Base-by-base conservation (phyloP, 352 stramenopile species). In the Phytopythium boreale region DNA sequence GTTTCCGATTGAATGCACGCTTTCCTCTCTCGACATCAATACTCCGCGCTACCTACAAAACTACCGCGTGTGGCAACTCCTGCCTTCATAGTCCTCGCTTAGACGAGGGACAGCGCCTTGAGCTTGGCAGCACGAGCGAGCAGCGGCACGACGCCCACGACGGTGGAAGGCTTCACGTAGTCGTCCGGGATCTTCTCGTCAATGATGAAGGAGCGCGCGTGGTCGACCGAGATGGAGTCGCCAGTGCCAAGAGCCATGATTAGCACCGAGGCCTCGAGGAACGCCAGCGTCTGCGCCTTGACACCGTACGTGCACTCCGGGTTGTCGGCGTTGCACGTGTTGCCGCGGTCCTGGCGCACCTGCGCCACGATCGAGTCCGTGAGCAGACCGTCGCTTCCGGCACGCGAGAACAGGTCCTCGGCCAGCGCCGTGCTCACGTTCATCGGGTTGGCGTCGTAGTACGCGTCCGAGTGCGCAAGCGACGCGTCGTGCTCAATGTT, bases 401-500 rank as follows among this genome's bases (percentile, higher is more conserved):
- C 64, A 7, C 66, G 68, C 4, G 27, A 52, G 51, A 80, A 63
- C 26, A 86, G 41, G 26, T 76, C 68, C 19, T 72, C 50, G 17
- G 64, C 59, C 34, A 85, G 44, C 5, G 56, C 61, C 8, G 61
- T 41, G 55, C 77, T 73, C 15, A 67, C 62, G n/a, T 41, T 31
- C 43, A 71, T 66, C 4, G 74, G 70, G 64, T 86, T 70, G 29
- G 56, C 29, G 39, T 69, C 74, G 49, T 67, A 72, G 58, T 71
- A 74, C 11, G 64, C 56, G 44, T 85, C 77, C 0, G 57, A 49
- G 51, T 82, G 76, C 15, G 67, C 68, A 10, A 88, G 64, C 43
- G 79, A 88, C 59, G 69, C 69, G 49, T 88, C 79, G 56, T 84
- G 77, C 55, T 86, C 79, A 43, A 74, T 67, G 9, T 52, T 61